phyloP scores from a whole-genome alignment of 345 rosid species.

The Clausena lansium region DNA sequence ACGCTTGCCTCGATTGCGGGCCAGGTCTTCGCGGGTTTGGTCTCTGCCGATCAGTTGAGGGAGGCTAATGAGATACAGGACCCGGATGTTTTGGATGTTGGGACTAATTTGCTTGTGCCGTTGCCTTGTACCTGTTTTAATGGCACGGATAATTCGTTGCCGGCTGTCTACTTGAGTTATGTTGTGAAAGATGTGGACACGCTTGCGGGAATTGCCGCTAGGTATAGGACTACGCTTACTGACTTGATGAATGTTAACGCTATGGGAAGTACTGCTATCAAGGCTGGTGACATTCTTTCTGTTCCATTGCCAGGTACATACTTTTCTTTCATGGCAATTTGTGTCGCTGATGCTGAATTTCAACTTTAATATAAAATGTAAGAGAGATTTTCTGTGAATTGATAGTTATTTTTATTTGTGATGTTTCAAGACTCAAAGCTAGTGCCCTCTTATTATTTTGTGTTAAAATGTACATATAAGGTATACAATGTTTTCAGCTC shows the following conservation, averaged over 20 bases:
- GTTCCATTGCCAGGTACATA: conserved; percentile 75
- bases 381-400: not conserved
- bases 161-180: conserved; percentile 80
- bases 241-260: conserved; percentile 96
- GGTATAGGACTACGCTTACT: conserved; percentile 67
- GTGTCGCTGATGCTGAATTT: not conserved
- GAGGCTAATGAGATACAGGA: conserved; percentile 77
- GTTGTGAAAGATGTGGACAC: conserved; percentile 74
- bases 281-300: conserved; percentile 75
- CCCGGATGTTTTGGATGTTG: conserved; percentile 70
- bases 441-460: not conserved
- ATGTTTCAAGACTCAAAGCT: not conserved
- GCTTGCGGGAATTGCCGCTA: conserved; percentile 62
- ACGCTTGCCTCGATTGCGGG: conserved; percentile 58
- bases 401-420: not conserved
- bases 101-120: conserved; percentile 69
- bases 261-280: conserved; percentile 74
- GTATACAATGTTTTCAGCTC: not conserved
- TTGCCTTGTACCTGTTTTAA: conserved; percentile 94
- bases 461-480: not conserved
- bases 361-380: not conserved
- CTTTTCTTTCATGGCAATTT: not conserved
- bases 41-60: conserved; percentile 82
- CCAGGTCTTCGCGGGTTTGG: conserved; percentile 72
- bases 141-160: conserved; percentile 75